These are phyloP conservation scores for Tylopilus sp. DNA, from an alignment of 768 basidiomycete species.

Conservation along the genomic window DNA sequence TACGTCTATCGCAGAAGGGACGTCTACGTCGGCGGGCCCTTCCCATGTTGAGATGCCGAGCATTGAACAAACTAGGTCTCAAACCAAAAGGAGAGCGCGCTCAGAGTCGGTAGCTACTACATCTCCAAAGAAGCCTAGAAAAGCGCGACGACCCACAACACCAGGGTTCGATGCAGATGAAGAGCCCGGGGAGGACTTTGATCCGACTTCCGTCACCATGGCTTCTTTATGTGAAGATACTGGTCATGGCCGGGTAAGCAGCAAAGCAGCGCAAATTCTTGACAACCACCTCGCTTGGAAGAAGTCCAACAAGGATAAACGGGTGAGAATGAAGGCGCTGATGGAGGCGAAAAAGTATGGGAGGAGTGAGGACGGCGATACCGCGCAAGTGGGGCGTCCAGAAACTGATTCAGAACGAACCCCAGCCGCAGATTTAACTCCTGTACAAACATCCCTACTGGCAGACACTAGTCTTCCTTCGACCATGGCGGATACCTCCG, in stretches of 20 bases:
- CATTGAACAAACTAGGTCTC: slow-evolving; percentile 7
- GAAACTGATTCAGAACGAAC: slow-evolving; percentile 9
- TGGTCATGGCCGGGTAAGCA: slow-evolving; percentile 76
- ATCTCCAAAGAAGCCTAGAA: slow-evolving; percentile 34
- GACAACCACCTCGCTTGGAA: slow-evolving; percentile 74
- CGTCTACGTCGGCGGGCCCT: background rate
- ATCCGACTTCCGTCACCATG: slow-evolving; percentile 85
- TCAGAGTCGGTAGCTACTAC: slow-evolving; percentile 15
- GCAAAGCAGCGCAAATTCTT: slow-evolving; percentile 69
- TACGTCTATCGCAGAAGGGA: background rate
- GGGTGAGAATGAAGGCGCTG: slow-evolving; percentile 54
- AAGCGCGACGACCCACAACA: slow-evolving; percentile 43
- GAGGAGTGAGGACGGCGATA: slow-evolving; percentile 46
- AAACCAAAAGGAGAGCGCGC: slow-evolving; percentile 19
- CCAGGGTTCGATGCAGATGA: slow-evolving; percentile 57
- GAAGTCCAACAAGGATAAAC: slow-evolving; percentile 60
- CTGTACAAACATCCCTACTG: slow-evolving; percentile 16
- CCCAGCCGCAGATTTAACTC: background rate
- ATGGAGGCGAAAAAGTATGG: slow-evolving; percentile 81
- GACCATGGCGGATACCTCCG: slow-evolving; percentile 41
- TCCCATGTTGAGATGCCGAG: slow-evolving; percentile 19
- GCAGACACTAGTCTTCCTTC: slow-evolving; percentile 13
- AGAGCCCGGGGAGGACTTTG: slow-evolving; percentile 71
- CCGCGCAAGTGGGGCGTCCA: slow-evolving; percentile 13
- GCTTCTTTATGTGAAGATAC: slow-evolving; percentile 73